Evolutionary conservation across 768 basidiomycete species (phyloP).

Genomic region (Vararia minispora): DNA sequence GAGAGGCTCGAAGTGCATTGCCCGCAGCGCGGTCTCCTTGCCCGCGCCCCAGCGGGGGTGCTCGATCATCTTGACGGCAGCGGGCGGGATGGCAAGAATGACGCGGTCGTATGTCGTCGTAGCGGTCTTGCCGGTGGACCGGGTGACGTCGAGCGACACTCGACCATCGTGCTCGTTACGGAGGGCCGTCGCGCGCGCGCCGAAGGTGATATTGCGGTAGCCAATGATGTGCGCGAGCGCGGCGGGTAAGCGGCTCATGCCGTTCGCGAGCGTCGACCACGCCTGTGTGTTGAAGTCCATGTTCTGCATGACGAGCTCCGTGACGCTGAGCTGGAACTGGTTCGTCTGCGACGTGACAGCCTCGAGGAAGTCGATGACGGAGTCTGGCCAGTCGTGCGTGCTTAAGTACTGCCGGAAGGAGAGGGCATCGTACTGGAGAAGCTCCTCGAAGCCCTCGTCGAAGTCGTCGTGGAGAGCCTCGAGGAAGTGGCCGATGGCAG

Average conservation of each 20-base stretch:
- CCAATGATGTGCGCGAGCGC: conserved; percentile 16
- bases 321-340: conserved; percentile 18
- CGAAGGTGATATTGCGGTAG: conserved; percentile 13
- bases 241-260: conserved; percentile 16
- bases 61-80: conserved; percentile 17
- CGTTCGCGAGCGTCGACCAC: conserved; percentile 15
- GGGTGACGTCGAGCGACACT: conserved; percentile 5
- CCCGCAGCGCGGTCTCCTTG: conserved; percentile 16
- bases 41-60: conserved; percentile 13
- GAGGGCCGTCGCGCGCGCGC: conserved; percentile 13
- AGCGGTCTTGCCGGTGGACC: not conserved
- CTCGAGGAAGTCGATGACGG: conserved; percentile 16
- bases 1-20: conserved; percentile 17
- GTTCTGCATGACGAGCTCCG: conserved; percentile 17
- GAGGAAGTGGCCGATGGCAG: conserved; percentile 9
- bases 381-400: conserved; percentile 8
- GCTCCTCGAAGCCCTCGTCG: conserved; percentile 9
- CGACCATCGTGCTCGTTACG: conserved; percentile 7
- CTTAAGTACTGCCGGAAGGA: conserved; percentile 15
- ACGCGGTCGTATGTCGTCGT: conserved; percentile 14
- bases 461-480: conserved; percentile 9
- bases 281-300: conserved; percentile 15
- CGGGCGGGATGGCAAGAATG: conserved; percentile 16
- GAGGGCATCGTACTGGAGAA: conserved; percentile 11
- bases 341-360: conserved; percentile 17